Conservation (phyloP, 257 asterid genomes). For the Solanum virginianum region DNA sequence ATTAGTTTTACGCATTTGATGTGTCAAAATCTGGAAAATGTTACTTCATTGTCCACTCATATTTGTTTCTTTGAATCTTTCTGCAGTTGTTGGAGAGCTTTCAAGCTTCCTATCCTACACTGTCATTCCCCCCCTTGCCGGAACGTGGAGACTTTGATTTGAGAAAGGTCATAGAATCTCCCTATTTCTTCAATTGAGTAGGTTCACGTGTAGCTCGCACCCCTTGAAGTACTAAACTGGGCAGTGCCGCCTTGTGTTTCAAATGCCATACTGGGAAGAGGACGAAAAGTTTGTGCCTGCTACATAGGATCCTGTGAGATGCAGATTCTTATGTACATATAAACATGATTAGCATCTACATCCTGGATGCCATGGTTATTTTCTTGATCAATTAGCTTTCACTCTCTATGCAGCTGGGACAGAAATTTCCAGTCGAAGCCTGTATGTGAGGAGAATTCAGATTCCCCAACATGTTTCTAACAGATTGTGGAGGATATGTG, state of each 20-base stretch:
- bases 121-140: slow-evolving; percentile 82
- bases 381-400: background rate
- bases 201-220: background rate
- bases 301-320: background rate
- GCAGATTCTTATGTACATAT: background rate
- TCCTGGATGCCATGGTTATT: background rate
- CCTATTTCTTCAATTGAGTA: slow-evolving; percentile 80
- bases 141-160: slow-evolving; percentile 84
- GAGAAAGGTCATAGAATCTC: slow-evolving; percentile 61
- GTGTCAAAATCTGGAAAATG: background rate
- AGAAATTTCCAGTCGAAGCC: background rate
- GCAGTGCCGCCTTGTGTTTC: background rate
- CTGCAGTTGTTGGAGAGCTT: slow-evolving; percentile 75
- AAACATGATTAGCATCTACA: background rate
- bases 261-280: background rate
- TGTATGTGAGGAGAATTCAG: background rate
- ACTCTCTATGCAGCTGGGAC: background rate
- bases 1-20: background rate
- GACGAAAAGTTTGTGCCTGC: background rate
- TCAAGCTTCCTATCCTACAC: slow-evolving; percentile 60
- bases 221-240: background rate
- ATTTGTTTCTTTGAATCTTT: background rate
- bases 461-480: background rate
- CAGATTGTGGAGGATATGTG: background rate
- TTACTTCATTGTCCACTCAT: background rate